phyloP scores from a whole-genome alignment of 176 grass and related monocot genomes.

The Bonia amplexicaulis region DNA sequence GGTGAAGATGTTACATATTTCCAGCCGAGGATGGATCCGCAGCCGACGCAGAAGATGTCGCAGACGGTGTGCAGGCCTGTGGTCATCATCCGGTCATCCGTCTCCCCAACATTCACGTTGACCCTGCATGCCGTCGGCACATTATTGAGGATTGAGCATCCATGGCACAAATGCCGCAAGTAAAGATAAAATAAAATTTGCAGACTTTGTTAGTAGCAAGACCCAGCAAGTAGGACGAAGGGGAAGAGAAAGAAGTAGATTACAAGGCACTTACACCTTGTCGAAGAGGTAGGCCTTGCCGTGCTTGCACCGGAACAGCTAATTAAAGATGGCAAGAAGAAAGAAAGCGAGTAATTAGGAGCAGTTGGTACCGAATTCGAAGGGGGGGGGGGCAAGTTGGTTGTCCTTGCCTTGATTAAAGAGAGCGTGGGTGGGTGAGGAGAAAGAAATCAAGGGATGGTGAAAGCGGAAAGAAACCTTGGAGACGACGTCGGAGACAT shows the following conservation, averaged over 20 bases:
- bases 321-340: background rate
- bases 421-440: too few species aligned
- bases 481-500: conserved; percentile 41
- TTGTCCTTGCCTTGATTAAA: too few species aligned
- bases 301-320: conserved; percentile 49
- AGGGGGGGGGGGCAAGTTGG: too few species aligned
- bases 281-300: conserved; percentile 55
- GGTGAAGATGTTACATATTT: conserved; percentile 14
- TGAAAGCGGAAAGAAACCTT: conserved; percentile 2
- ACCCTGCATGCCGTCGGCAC: background rate
- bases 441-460: too few species aligned
- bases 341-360: background rate
- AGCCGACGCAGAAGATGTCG: conserved; percentile 52
- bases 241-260: background rate
- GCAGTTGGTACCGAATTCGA: too few species aligned
- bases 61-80: conserved; percentile 43
- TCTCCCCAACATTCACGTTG: conserved; percentile 23
- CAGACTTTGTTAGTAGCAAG: too few species aligned
- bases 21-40: conserved; percentile 44
- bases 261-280: conserved; percentile 30
- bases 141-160: too few species aligned
- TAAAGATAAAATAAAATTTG: background rate
- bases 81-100: conserved; percentile 42
- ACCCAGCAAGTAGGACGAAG: too few species aligned
- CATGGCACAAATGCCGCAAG: too few species aligned